phyloP scores from a whole-genome alignment of 495 filamentous ascomycete genomes.

The Penicillium mononematosum region DNA sequence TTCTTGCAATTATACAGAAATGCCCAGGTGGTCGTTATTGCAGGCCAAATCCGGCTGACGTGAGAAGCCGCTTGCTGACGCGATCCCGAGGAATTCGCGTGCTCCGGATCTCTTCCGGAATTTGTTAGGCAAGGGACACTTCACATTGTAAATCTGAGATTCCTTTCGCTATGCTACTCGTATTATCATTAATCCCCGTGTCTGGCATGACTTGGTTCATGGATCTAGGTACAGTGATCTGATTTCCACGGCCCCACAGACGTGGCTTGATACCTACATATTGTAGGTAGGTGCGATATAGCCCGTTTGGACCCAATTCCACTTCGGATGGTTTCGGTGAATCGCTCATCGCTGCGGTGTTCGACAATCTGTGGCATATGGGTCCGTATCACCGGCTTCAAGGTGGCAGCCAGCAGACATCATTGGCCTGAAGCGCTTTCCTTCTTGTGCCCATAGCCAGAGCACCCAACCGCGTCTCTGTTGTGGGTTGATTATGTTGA shows the following conservation, averaged over 20 bases:
- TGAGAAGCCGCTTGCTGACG: slow-evolving; percentile 4
- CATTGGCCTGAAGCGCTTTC: neutral
- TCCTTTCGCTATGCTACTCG: slow-evolving; percentile 9
- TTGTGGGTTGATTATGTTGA: neutral
- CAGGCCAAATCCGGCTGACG: slow-evolving; percentile 2
- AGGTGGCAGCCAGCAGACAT: neutral
- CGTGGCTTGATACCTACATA: neutral
- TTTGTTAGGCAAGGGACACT: neutral
- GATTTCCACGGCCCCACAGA: neutral
- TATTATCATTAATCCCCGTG: slow-evolving; percentile 8
- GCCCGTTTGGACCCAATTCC: neutral
- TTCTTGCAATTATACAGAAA: neutral
- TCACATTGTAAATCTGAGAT: neutral
- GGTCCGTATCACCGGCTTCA: neutral
- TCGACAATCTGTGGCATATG: neutral
- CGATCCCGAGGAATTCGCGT: slow-evolving; percentile 9
- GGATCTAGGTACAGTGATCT: neutral
- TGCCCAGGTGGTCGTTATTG: neutral
- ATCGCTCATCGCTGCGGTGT: neutral
- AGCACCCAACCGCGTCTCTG: neutral
- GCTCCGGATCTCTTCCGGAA: neutral
- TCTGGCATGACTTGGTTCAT: slow-evolving; percentile 2
- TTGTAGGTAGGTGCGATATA: neutral
- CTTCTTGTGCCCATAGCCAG: neutral
- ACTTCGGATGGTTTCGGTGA: neutral